Evolutionary conservation across 352 stramenopile genomes (phyloP), one percentile per base, ranked within the genome.

Genomic region (Pythium oligandrum): DNA sequence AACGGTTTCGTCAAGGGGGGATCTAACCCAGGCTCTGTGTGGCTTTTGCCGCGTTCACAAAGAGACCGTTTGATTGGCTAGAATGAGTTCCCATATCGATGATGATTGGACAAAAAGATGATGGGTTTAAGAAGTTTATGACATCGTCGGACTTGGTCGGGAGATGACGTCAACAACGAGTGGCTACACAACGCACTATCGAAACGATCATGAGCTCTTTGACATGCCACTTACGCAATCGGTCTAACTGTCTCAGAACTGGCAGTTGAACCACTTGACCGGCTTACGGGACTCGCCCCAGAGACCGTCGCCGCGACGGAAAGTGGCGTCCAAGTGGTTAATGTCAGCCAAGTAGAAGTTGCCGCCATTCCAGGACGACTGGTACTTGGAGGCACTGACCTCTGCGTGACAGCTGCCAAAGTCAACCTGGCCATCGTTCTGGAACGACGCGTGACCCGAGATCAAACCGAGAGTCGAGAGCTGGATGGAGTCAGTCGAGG

Each of bases 341-440:
- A 77, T 55, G 6, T 39, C 46, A 17, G 68, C 61, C 9, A 56
- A 48, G 51, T 77, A 77, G 48, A 62, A 66, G n/a, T 46, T 49
- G 33, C 53, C 54, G 31, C 43, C 51, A 33, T 56, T 52, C 42
- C 53, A 69, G 26, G 46, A 57, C 6, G 42, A 53, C 37, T 33
- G 51, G 48, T 59, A 68, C 12, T 40, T 49, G 7, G 44, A 44
- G 1, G 32, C 26, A 0, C 39, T 33, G 12, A 63, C 30, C n/a
- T 42, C 40, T 1, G 38, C 64, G 12, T 32, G 46, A 57, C 68
- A 77, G 40, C 57, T 70, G 37, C 30, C 48, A 10, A 65, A 63
- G 43, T 73, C 61, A 3, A 77, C 68, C 6, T 57, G 43, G 10
- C 68, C 64, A 40, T 77, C 68, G 48, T 71, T 60, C 26, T 59